phyloP scores from a whole-genome alignment of 345 rosid species.

The Eucalyptus regnans region DNA sequence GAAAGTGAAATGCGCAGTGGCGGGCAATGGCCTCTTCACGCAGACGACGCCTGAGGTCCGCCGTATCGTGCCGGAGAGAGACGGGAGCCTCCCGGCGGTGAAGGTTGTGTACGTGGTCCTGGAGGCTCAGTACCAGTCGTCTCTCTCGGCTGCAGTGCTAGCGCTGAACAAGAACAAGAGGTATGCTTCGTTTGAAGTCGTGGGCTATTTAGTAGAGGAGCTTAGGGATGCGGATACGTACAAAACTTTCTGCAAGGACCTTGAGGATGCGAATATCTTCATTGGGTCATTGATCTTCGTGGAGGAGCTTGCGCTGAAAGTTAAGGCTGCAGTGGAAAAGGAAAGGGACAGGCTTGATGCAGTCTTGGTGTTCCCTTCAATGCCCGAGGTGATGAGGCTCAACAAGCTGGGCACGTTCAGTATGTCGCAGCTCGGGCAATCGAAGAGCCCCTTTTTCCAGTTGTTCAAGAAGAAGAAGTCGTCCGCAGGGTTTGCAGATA shows the following conservation, averaged over 20 bases:
- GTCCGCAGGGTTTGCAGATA: constrained; percentile 92
- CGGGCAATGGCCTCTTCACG: constrained; percentile 94
- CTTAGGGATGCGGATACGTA: constrained; percentile 67
- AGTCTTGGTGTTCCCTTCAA: constrained; percentile 95
- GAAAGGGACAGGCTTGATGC: constrained; percentile 93
- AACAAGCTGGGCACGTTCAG: constrained; percentile 95
- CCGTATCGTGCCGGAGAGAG: constrained; percentile 65
- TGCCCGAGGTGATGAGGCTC: constrained; percentile 99
- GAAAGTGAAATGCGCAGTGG: constrained; percentile 47
- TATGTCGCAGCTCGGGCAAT: constrained; percentile 96
- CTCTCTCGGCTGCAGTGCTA: constrained; percentile 73
- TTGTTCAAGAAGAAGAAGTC: constrained; percentile 89
- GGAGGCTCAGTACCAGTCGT: constrained; percentile 96
- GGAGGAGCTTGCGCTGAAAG: constrained; percentile 88
- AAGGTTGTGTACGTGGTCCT: constrained; percentile 90
- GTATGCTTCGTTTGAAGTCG: constrained; percentile 66
- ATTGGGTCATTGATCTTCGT: constrained; percentile 92
- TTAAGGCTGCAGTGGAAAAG: constrained; percentile 86
- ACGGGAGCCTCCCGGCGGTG: constrained; percentile 61
- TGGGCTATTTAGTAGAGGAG: constrained; percentile 97
- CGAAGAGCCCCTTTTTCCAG: constrained; percentile 89
- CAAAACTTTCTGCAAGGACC: constrained; percentile 69
- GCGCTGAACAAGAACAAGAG: constrained; percentile 50
- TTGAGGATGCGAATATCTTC: constrained; percentile 85
- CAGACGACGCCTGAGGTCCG: constrained; percentile 91